Base-by-base conservation (phyloP, 108 stramenopile genomes). In the Skeletonema tropicum region DNA sequence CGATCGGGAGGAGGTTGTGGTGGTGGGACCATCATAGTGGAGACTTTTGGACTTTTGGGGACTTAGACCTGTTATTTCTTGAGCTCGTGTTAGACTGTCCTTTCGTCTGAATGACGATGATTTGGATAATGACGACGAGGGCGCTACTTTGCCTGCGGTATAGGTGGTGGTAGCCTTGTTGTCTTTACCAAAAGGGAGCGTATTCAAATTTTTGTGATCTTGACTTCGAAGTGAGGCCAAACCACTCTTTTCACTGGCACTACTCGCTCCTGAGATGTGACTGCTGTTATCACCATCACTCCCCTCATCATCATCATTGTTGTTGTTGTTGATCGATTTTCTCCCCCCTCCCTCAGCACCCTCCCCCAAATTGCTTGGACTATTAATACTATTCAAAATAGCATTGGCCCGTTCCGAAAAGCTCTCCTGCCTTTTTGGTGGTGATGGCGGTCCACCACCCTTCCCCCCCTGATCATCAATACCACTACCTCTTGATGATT, bases 321-420 rank as follows among this genome's bases (percentile, higher is more conserved):
- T 39, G 19, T 41, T 29, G 1, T 0, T 41, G 10, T 13, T n/a
- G n/a, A 41, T 13, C 39, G 9, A 12, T 13, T 10, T 3, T 41
- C 39, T 41, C 13, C 39, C 39, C 13, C 39, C 39, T 41, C 11
- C 39, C 1, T 1, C 12, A 12, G 39, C 12, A 12, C 12, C 39
- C 13, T 13, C 39, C 11, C 39, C 12, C 35, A 6, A 0, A 1
- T 13, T 41, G 13, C 35, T 55, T 55, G 32, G 14, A 29, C n/a
- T 33, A 19, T 68, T 30, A 29, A 61, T 26, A 57, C 66, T 79
- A 52, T 46, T 36, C 71, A 71, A 73, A 57, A 73, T 62, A 29
- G 71, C 71, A 57, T 68, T 68, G 46, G 78, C 78, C 45, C 78
- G 59, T 45, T 79, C 78, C 8, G 71, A 72, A 70, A 78, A 67